Conservation (phyloP, 257 asterid species). For the Solanum rostratum region DNA sequence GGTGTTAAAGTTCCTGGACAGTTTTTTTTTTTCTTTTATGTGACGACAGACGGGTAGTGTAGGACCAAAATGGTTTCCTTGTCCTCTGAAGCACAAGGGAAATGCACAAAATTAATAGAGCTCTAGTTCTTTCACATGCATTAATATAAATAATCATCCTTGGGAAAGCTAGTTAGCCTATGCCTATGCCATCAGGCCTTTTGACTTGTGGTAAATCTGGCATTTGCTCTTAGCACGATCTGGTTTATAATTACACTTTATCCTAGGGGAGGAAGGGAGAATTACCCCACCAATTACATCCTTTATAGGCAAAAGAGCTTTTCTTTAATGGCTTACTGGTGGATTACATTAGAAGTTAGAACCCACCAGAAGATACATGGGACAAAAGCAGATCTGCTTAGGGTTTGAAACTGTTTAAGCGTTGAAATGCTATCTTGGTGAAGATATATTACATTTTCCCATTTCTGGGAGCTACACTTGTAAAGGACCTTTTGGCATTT, state of each 20-base stretch:
- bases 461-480: neutral
- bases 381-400: neutral
- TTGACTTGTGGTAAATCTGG: neutral
- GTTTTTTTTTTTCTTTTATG: neutral
- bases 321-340: neutral
- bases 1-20: neutral
- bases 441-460: neutral
- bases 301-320: neutral
- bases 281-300: neutral
- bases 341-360: neutral
- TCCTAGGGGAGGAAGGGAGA: no score
- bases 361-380: neutral
- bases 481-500: neutral
- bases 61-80: neutral
- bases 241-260: neutral
- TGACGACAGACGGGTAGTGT: neutral
- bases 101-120: neutral
- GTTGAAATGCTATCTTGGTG: neutral
- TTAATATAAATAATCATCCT: neutral
- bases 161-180: neutral
- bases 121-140: neutral
- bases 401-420: neutral
- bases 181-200: no score
- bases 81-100: neutral
- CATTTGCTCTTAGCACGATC: neutral